Conservation (phyloP, 2,329 filamentous ascomycete genomes). For the Penicillium polonicum region DNA sequence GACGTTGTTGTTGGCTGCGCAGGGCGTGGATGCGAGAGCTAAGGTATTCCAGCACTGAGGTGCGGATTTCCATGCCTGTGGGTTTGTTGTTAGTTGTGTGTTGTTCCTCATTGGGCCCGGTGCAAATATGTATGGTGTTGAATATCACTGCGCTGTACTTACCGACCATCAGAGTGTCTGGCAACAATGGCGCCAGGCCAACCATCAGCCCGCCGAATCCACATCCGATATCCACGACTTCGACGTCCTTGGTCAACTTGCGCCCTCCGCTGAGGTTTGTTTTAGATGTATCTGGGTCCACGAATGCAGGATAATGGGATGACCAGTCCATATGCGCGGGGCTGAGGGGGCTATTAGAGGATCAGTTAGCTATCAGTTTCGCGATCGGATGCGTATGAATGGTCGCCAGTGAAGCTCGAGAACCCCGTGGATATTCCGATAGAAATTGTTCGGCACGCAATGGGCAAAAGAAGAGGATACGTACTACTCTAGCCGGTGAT, state of each 20-base stretch:
- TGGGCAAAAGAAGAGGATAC: conserved; percentile 29
- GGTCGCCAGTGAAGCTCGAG: not conserved
- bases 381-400: not conserved
- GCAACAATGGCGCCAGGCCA: conserved; percentile 76
- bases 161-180: conserved; percentile 81
- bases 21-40: conserved; percentile 82
- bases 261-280: conserved; percentile 33
- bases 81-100: not conserved
- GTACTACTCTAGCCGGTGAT: conserved; percentile 86
- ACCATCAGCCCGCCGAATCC: conserved; percentile 91
- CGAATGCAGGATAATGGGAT: conserved; percentile 73
- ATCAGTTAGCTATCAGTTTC: conserved; percentile 3
- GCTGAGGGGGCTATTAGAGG: conserved; percentile 64
- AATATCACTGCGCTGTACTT: conserved; percentile 28
- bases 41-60: conserved; percentile 86
- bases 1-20: conserved; percentile 49
- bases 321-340: conserved; percentile 92
- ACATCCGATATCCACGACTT: conserved; percentile 95
- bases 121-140: not conserved
- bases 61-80: conserved; percentile 85
- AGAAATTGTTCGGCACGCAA: rapidly evolving
- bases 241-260: conserved; percentile 67
- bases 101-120: not conserved
- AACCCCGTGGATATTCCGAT: too few relatives aligned
- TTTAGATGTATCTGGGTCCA: conserved; percentile 41